A percentile compares a stretch with the other conserved stretches of the same genome.
Evolutionary conservation across 2,329 filamentous ascomycete genomes (phyloP).

Genomic region (Talaromyces sp.): DNA sequence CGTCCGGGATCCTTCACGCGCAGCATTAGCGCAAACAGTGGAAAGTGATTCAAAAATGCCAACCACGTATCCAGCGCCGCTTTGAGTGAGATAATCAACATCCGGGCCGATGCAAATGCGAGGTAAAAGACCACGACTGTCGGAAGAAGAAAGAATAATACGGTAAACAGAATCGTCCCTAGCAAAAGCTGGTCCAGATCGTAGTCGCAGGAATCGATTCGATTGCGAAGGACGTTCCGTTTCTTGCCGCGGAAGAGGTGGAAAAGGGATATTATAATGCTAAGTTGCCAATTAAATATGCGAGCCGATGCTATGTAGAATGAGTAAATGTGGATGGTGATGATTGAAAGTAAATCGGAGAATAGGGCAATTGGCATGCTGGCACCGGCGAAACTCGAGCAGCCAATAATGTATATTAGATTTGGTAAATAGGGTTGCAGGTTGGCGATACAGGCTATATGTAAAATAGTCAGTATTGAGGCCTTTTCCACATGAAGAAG

Average conservation of each 20-base stretch:
- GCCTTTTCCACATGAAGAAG: background rate
- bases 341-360: conserved; percentile 83
- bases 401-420: conserved; percentile 88
- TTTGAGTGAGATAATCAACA: conserved; percentile 92
- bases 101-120: conserved; percentile 89
- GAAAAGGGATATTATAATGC: conserved; percentile 94
- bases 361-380: conserved; percentile 96
- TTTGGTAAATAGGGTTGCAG: conserved; percentile 77
- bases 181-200: conserved; percentile 94
- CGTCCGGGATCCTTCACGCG: conserved; percentile 87
- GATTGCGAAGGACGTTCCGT: conserved; percentile 91
- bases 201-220: conserved; percentile 98
- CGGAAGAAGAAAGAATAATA: conserved; percentile 90
- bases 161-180: conserved; percentile 92
- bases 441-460: conserved; percentile 68
- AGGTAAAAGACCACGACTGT: conserved; percentile 96
- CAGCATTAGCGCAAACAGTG: conserved; percentile 94
- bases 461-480: conserved; percentile 19
- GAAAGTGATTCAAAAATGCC: conserved; percentile 95
- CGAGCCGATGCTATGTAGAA: conserved; percentile 96
- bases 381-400: conserved; percentile 90
- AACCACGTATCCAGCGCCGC: conserved; percentile 86
- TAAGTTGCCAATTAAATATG: conserved; percentile 98
- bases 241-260: conserved; percentile 98
- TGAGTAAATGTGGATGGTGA: conserved; percentile 95